Evolutionary conservation across 176 grass and related monocot species (phyloP), one percentile per base, ranked within the genome.

Genomic region (Musa troglodytarum): DNA sequence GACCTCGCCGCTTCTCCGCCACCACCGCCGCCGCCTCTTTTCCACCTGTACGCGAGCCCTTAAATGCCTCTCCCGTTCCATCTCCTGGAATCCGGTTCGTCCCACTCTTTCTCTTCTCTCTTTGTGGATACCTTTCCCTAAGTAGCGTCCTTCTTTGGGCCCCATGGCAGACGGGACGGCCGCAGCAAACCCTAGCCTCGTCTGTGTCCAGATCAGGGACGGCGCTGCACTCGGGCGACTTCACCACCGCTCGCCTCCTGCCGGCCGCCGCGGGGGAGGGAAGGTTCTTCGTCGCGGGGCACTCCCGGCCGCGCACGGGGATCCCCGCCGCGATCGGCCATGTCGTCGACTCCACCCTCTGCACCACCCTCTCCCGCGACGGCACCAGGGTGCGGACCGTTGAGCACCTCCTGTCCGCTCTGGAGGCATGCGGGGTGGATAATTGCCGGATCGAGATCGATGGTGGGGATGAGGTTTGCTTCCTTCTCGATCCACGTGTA

Each of bases 221-320:
- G 54, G 88, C 90, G 20, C 86, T 99, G 59, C 90, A 91, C 86
- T 91, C 88, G 19, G 90, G 90, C 2, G 53, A 43, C 49, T 11
- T 53, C 28, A 68, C 82, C 54, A 84, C 81, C 21, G 84, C 85
- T 59, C 85, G 65, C 29, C 80, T 98, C 25, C 23, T 89, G 24
- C 95, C 95, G 24, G 88, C 95, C 25, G 68, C 58, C 73, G 88
- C 95, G n/a, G 95, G 95, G 2, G 95, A 94, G 66, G 90, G 95
- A 9, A 81, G 95, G 53, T 93, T 89, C 76, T 98, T 98, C 82
- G 71, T 91, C 2, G 50, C 83, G 13, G 75, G 57, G 1, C 20
- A 43, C n/a, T 80, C 65, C 63, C 67, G 57, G 34, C 50, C 71
- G 53, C 70, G 80, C 22, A 59, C 16, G 54, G 87, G 64, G 68